Conservation (phyloP, 371 early-diverging fungal genomes). For the Mortierella sp. region DNA sequence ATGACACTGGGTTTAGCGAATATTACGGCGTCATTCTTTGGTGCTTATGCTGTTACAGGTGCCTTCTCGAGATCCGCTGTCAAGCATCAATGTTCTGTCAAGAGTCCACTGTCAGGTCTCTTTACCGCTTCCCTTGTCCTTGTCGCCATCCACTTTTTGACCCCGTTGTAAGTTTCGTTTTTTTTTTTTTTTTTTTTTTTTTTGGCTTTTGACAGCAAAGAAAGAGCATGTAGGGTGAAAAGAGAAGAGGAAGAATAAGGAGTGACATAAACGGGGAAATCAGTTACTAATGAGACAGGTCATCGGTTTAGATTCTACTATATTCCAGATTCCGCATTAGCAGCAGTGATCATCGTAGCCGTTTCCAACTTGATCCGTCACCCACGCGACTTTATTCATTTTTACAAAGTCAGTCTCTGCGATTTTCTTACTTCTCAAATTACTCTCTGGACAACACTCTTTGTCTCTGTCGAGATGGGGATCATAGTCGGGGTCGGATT, state of each 20-base stretch:
- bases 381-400: conserved; percentile 18
- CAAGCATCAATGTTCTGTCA: conserved; percentile 81
- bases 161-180: conserved; percentile 56
- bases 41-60: conserved; percentile 87
- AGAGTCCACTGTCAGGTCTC: conserved; percentile 84
- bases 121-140: conserved; percentile 81
- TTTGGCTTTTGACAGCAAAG: neutral
- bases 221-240: too few relatives aligned
- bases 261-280: too few relatives aligned
- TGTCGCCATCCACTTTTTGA: conserved; percentile 81
- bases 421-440: conserved; percentile 61
- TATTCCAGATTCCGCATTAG: conserved; percentile 81
- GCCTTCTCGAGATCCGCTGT: conserved; percentile 91
- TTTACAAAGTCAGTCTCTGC: conserved; percentile 59
- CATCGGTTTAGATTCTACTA: conserved; percentile 73
- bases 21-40: conserved; percentile 82
- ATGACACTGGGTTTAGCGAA: conserved; percentile 89
- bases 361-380: conserved; percentile 55
- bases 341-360: conserved; percentile 84
- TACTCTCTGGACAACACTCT: conserved; percentile 72
- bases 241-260: too few relatives aligned
- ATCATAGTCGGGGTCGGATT: conserved; percentile 74
- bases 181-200: neutral
- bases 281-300: too few relatives aligned
- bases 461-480: conserved; percentile 75